Percentiles rank a stretch among this genome's conserved stretches.
Conservation (phyloP, 495 filamentous ascomycete species). For the Neurospora hispaniola region DNA sequence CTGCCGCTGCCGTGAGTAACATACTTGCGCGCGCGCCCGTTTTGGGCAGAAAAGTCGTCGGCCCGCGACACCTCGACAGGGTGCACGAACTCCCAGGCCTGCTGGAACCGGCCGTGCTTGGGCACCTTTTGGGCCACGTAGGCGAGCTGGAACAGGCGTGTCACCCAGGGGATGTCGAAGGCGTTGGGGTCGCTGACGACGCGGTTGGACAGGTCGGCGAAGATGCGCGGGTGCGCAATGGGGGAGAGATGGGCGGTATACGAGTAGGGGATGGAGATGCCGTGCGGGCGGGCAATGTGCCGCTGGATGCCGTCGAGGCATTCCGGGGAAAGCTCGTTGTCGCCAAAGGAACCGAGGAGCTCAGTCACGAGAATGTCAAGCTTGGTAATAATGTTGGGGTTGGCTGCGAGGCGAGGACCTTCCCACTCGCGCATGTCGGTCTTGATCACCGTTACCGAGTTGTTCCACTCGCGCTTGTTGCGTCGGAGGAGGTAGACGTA, state of each 20-base stretch:
- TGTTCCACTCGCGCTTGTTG: constrained; percentile 67
- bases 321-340: constrained; percentile 85
- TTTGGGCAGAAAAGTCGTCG: constrained; percentile 37
- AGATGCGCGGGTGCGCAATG: constrained; percentile 77
- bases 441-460: constrained; percentile 72
- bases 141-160: constrained; percentile 82
- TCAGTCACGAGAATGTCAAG: constrained; percentile 94
- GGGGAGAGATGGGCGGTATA: constrained; percentile 90
- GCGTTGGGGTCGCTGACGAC: constrained; percentile 52
- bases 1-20: constrained; percentile 45
- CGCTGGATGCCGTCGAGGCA: constrained; percentile 56
- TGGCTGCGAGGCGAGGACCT: constrained; percentile 41
- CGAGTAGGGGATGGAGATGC: constrained; percentile 84
- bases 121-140: constrained; percentile 53
- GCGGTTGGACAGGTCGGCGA: constrained; percentile 63
- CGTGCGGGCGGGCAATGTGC: constrained; percentile 58
- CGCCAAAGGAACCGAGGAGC: constrained; percentile 82
- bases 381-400: constrained; percentile 33
- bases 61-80: constrained; percentile 40
- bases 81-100: constrained; percentile 58
- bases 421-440: constrained; percentile 97
- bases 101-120: constrained; percentile 47
- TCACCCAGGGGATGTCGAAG: constrained; percentile 84
- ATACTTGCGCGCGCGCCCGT: constrained; percentile 38
- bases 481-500: constrained; percentile 83